Evolutionary conservation across 208 protist genomes (phyloP).

Genomic region (Entamoeba invadens): DNA sequence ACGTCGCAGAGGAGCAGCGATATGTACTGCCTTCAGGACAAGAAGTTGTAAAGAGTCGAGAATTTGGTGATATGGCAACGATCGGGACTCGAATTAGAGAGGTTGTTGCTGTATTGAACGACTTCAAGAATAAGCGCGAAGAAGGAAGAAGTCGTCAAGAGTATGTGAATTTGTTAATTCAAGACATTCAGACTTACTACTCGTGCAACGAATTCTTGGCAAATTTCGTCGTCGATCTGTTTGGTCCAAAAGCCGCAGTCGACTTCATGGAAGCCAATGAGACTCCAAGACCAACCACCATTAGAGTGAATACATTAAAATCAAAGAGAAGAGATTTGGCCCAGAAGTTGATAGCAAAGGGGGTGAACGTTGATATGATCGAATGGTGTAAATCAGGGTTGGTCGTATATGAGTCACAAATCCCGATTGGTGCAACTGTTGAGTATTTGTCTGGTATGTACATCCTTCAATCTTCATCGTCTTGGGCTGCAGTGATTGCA

Average conservation of each 20-base stretch:
- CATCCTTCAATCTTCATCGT: constrained; percentile 89
- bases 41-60: not conserved
- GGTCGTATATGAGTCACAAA: constrained; percentile 82
- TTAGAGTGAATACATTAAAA: constrained; percentile 92
- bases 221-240: constrained; percentile 76
- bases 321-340: constrained; percentile 73
- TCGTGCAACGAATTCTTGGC: constrained; percentile 72
- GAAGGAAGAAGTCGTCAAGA: not conserved
- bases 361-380: constrained; percentile 85
- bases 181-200: not conserved
- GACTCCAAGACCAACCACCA: constrained; percentile 78
- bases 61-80: not conserved
- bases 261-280: constrained; percentile 90
- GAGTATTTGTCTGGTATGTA: constrained; percentile 97
- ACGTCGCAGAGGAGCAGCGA: not conserved
- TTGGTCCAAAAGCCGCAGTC: constrained; percentile 61
- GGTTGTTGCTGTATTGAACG: not conserved
- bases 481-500: constrained; percentile 89
- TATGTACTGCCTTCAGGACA: not conserved
- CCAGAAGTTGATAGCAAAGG: constrained; percentile 68
- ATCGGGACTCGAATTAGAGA: not conserved
- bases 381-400: constrained; percentile 83
- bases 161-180: not conserved
- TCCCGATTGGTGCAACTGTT: constrained; percentile 88
- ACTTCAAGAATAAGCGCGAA: not conserved